Conservation (phyloP, 208 protist genomes). For the Trypanosoma melophagium region DNA sequence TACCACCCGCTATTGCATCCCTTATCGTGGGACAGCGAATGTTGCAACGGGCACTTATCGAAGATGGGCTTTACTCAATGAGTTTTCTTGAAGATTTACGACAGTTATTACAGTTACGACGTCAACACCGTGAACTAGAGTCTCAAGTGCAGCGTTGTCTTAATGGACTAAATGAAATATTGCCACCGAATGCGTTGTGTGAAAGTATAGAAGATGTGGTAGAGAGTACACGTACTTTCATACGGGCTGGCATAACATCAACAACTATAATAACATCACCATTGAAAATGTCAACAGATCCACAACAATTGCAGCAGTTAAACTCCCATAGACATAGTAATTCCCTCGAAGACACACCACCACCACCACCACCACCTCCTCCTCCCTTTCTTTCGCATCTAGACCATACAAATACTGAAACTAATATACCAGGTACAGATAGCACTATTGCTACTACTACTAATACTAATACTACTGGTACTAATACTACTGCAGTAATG, state of each 20-base stretch:
- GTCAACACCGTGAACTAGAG: slow-evolving; percentile 12
- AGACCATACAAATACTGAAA: no score
- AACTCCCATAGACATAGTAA: no score
- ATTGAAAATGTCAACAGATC: slow-evolving; percentile 6
- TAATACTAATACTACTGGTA: no score
- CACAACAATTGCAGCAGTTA: background rate
- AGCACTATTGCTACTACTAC: no score
- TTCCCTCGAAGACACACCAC: no score
- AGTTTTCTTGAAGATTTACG: slow-evolving; percentile 28
- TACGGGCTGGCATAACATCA: background rate
- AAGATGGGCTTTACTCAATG: slow-evolving; percentile 5
- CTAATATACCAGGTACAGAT: no score
- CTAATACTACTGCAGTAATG: background rate
- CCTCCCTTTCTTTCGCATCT: no score
- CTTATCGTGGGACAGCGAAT: slow-evolving; percentile 5
- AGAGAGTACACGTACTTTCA: background rate
- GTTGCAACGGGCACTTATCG: background rate
- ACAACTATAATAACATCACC: background rate
- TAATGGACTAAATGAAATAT: background rate
- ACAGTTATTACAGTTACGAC: slow-evolving; percentile 14
- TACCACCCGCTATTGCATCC: slow-evolving; percentile 15
- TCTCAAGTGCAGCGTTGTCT: slow-evolving; percentile 19
- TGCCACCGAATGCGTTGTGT: slow-evolving; percentile 2
- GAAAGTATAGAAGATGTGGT: slow-evolving; percentile 27
- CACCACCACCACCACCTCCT: no score